Conservation (phyloP, 495 filamentous ascomycete species). For the Geopyxis carbonaria region DNA sequence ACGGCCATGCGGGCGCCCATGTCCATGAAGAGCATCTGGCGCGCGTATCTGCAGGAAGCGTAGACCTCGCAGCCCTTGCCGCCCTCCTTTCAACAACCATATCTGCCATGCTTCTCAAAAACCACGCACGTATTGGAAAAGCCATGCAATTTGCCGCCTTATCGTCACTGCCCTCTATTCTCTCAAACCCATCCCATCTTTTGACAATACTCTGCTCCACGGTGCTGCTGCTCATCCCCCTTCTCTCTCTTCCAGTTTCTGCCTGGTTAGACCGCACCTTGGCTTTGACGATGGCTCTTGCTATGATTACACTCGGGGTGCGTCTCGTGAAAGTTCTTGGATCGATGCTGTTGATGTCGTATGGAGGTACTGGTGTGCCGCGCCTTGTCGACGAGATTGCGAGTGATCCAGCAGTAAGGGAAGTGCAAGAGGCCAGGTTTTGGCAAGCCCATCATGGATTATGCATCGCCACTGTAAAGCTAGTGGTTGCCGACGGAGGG, state of each 20-base stretch:
- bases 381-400: constrained; percentile 73
- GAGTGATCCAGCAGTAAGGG: constrained; percentile 53
- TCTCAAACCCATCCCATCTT: constrained; percentile 86
- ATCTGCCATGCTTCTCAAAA: constrained; percentile 71
- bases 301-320: constrained; percentile 73
- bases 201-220: constrained; percentile 72
- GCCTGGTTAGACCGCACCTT: constrained; percentile 67
- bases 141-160: constrained; percentile 65
- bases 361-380: constrained; percentile 40
- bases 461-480: constrained; percentile 84
- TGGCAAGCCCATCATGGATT: constrained; percentile 98
- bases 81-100: constrained; percentile 79
- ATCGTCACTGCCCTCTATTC: constrained; percentile 58
- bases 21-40: constrained; percentile 39
- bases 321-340: constrained; percentile 71
- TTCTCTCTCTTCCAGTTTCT: constrained; percentile 58
- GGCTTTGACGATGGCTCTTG: constrained; percentile 56
- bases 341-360: constrained; percentile 88
- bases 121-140: constrained; percentile 85
- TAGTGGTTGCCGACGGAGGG: constrained; percentile 46
- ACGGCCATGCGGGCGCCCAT: constrained; percentile 6
- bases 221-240: constrained; percentile 65
- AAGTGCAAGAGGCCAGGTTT: constrained; percentile 76
- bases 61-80: constrained; percentile 68
- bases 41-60: constrained; percentile 50